Evolutionary conservation across 495 filamentous ascomycete genomes (phyloP), one percentile per base, ranked within the genome.

Genomic region (Parmelia sp.): DNA sequence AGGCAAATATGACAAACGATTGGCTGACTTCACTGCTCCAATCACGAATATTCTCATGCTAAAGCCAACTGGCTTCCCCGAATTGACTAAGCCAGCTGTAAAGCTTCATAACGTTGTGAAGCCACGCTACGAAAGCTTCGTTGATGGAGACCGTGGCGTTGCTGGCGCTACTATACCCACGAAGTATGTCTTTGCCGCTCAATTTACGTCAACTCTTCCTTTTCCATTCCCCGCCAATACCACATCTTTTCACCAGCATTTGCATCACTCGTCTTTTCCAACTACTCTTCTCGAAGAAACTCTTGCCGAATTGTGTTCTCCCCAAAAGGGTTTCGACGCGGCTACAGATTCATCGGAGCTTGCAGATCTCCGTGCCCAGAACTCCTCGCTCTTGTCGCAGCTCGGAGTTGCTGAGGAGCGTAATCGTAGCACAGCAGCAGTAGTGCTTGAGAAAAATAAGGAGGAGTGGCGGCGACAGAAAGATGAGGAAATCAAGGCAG

Each of bases 41-140:
- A 83, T 96, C 57, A 94, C 90, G 11, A 96, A 94, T 62, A 66
- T 96, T 23, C 69, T 76, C 42, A 86, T 92, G 74, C 75, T 91
- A 29, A 82, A 84, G 10, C 86, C 86, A 0, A 75, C 62, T 35
- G 86, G 86, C 12, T 84, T 93, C 45, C 74, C 83, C 11, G 58
- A 72, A 3, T 60, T 49, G 9, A 71, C 65, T 3, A 57, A 69
- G 4, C 70, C 69, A 21, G 66, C 73, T 10, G 80, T 86, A 25
- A 85, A 80, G 57, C 73, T 84, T 0, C 77, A 82, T 21, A 81
- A 78, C 6, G 83, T 96, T 19, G 79, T 89, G 44, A 96, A 96
- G 71, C 92, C 92, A 0, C 76, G 80, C 69, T 82, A 79, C 68
- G 81, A 83, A 60, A 74, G 71, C 65, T 71, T 79, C 17, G 77